Evolutionary conservation across 306 rosid genomes (phyloP).

Genomic region (Vigna nakashimae): DNA sequence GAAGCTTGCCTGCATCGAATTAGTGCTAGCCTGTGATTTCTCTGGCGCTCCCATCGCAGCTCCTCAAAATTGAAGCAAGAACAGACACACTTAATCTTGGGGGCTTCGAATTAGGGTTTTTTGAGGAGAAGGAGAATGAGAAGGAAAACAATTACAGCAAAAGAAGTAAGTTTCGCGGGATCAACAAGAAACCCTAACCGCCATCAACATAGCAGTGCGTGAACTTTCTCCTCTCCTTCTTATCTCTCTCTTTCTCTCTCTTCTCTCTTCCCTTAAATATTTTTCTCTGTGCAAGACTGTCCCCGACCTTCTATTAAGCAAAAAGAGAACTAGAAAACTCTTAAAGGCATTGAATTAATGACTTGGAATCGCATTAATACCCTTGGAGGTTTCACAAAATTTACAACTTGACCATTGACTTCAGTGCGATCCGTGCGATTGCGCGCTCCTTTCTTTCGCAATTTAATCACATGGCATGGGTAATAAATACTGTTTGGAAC

Average conservation of each 20-base stretch:
- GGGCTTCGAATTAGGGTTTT: constrained; percentile 70
- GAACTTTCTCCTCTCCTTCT: constrained; percentile 43
- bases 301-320: constrained; percentile 58
- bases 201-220: constrained; percentile 63
- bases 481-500: neutral
- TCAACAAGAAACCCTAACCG: constrained; percentile 86
- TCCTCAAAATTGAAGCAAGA: constrained; percentile 45
- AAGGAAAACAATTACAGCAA: constrained; percentile 41
- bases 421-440: constrained; percentile 35
- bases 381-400: constrained; percentile 32
- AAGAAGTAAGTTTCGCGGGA: constrained; percentile 54
- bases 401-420: constrained; percentile 45
- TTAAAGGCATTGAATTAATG: constrained; percentile 38
- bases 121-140: constrained; percentile 48
- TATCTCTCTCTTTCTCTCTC: constrained; percentile 13
- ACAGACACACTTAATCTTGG: constrained; percentile 43
- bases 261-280: constrained; percentile 44
- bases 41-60: constrained; percentile 88
- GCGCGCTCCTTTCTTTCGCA: constrained; percentile 46
- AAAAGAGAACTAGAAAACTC: constrained; percentile 43
- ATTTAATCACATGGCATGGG: neutral
- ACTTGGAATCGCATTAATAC: constrained; percentile 33
- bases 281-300: constrained; percentile 49
- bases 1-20: constrained; percentile 87
- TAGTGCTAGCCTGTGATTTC: constrained; percentile 72